phyloP scores from a whole-genome alignment of 257 asterid genomes.

The Solanum peruvianum region DNA sequence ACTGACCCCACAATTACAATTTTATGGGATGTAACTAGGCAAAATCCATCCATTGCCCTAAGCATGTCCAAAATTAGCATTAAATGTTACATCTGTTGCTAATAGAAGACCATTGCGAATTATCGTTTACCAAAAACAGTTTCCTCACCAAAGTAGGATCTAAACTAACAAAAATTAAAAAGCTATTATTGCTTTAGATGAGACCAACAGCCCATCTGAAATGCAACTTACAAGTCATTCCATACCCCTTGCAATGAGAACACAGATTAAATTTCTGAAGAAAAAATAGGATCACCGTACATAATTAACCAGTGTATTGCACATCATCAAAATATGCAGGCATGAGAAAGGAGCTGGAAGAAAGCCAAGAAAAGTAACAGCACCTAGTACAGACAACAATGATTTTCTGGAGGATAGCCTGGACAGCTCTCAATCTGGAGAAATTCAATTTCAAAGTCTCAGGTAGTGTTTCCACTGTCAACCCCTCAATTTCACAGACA shows the following conservation, averaged over 20 bases:
- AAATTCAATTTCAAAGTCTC: slow-evolving; percentile 10
- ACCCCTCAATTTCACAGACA: slow-evolving; percentile 7
- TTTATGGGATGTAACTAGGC: not conserved
- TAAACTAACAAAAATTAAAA: not conserved
- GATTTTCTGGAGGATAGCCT: slow-evolving; percentile 7
- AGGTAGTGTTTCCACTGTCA: slow-evolving; percentile 6
- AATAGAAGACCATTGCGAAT: not conserved
- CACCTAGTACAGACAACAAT: slow-evolving; percentile 11
- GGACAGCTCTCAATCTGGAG: slow-evolving; percentile 9
- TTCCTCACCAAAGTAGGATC: not conserved
- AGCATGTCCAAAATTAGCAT: not conserved
- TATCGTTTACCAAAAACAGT: not conserved
- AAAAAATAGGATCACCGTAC: not conserved
- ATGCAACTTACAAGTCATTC: not conserved
- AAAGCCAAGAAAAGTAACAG: not conserved
- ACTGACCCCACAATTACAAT: not conserved
- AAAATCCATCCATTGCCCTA: not conserved
- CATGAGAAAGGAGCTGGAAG: not conserved
- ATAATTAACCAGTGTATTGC: not conserved
- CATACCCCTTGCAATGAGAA: not conserved
- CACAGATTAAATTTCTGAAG: not conserved
- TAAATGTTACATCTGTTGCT: not conserved
- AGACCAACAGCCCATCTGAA: not conserved
- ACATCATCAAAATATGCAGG: not conserved
- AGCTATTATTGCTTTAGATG: not conserved